Percentiles rank a stretch among this genome's conserved stretches.
These are phyloP conservation scores for Coprinopsis cinerea DNA, from an alignment of 768 basidiomycete species.

Conservation along the genomic window DNA sequence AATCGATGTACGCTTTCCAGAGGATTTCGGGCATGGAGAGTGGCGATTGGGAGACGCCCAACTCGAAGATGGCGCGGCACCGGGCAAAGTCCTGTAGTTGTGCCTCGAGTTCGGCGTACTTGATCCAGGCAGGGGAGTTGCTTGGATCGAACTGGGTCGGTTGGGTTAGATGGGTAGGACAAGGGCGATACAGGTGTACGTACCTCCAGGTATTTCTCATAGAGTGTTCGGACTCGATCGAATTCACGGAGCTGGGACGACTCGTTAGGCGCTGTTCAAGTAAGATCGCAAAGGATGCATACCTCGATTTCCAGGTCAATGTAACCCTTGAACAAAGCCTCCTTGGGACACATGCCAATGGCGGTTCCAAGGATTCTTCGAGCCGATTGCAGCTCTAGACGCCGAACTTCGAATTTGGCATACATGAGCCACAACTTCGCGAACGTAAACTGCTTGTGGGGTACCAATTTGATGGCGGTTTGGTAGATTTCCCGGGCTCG, in stretches of 20 bases:
- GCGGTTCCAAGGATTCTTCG: conserved; percentile 85
- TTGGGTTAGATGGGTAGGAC: not conserved
- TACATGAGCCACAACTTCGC: conserved; percentile 94
- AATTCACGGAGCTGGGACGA: conserved; percentile 80
- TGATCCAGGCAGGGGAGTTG: conserved; percentile 93
- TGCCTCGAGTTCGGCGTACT: conserved; percentile 87
- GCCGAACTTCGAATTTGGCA: conserved; percentile 87
- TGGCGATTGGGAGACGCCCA: conserved; percentile 75
- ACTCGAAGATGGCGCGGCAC: conserved; percentile 90
- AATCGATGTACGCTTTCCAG: conserved; percentile 96
- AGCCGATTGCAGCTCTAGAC: conserved; percentile 74
- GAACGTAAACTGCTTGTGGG: conserved; percentile 96
- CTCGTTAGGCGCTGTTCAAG: not conserved
- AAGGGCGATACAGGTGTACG: conserved; percentile 15
- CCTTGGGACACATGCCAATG: conserved; percentile 96
- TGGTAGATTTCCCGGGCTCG: conserved; percentile 90
- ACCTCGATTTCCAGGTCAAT: conserved; percentile 91
- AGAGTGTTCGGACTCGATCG: conserved; percentile 84
- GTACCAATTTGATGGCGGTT: conserved; percentile 81
- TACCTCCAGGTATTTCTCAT: conserved; percentile 93
- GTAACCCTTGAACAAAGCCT: conserved; percentile 92
- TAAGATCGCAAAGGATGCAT: conserved; percentile 21
- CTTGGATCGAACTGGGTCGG: conserved; percentile 69
- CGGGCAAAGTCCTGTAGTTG: conserved; percentile 84
- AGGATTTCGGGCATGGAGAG: conserved; percentile 93